Conservation (phyloP, 768 basidiomycete genomes). For the Agaricus sinodeliciosus region DNA sequence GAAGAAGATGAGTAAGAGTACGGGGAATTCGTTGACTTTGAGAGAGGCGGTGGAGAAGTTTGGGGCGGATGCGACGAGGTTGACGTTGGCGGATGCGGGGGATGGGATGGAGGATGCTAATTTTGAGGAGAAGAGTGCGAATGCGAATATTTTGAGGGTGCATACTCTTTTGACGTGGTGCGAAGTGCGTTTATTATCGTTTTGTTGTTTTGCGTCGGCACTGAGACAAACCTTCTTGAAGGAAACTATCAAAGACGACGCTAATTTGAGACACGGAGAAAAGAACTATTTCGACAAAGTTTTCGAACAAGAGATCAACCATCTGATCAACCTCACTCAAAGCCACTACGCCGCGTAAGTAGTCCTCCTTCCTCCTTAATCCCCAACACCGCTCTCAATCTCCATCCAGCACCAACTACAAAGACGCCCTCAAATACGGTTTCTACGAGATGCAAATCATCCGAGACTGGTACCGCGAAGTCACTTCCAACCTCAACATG, state of each 20-base stretch:
- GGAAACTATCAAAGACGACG: conserved; percentile 75
- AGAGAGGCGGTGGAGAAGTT: conserved; percentile 88
- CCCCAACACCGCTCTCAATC: background rate
- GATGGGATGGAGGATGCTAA: conserved; percentile 98
- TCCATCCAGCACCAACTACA: conserved; percentile 74
- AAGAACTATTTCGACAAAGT: conserved; percentile 81
- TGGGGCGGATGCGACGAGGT: conserved; percentile 90
- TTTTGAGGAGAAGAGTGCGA: conserved; percentile 97
- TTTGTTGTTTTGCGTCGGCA: background rate
- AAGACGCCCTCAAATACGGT: conserved; percentile 90
- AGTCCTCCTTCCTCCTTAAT: background rate
- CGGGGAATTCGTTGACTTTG: conserved; percentile 91
- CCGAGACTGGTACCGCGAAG: conserved; percentile 95
- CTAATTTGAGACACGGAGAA: conserved; percentile 66
- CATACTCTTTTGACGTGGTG: conserved; percentile 91
- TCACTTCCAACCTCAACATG: conserved; percentile 86
- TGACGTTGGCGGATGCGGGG: conserved; percentile 93
- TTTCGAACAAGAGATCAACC: conserved; percentile 88
- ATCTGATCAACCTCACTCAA: conserved; percentile 78
- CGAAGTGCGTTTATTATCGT: conserved; percentile 42
- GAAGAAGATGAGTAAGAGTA: conserved; percentile 98
- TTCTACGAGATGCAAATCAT: conserved; percentile 92
- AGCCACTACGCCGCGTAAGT: conserved; percentile 76
- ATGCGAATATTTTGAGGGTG: conserved; percentile 90
- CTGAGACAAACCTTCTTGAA: conserved; percentile 21